Conservation (phyloP, 2,329 filamentous ascomycete species). For the Ophiostoma perfectum region DNA sequence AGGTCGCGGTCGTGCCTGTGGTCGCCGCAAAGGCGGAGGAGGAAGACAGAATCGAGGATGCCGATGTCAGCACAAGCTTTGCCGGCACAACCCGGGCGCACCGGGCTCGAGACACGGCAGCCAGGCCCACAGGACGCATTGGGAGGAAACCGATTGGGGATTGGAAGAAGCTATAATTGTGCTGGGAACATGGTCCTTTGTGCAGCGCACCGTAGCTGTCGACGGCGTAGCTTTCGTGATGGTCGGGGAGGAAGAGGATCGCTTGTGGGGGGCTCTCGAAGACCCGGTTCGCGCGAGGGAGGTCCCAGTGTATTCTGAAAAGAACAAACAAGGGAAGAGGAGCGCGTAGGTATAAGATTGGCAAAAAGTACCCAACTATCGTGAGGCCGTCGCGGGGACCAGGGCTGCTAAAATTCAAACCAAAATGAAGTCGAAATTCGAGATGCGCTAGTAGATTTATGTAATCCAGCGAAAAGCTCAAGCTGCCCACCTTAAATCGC, state of each 20-base stretch:
- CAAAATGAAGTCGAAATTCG: conserved; percentile 12
- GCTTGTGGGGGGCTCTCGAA: background rate
- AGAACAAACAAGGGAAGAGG: background rate
- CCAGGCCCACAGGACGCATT: conserved; percentile 12
- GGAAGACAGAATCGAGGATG: background rate
- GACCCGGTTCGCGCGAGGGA: background rate
- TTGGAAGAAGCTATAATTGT: background rate
- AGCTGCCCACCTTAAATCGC: background rate
- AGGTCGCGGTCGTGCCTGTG: background rate
- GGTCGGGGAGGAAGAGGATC: background rate
- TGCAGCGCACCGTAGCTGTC: conserved; percentile 8
- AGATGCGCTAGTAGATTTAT: conserved; percentile 10
- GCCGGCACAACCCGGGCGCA: conserved; percentile 11
- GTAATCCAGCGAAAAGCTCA: conserved; percentile 3
- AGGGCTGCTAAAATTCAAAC: conserved; percentile 5
- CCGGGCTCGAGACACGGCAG: conserved; percentile 12
- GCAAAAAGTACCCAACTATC: background rate
- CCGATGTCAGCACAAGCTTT: conserved; percentile 4
- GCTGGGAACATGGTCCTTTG: conserved; percentile 10
- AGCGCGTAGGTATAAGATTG: background rate
- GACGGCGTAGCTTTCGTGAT: conserved; percentile 1
- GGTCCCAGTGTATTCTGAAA: background rate
- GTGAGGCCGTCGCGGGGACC: conserved; percentile 12
- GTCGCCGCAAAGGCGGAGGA: background rate
- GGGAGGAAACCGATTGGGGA: background rate